These are phyloP conservation scores for Helichrysum umbraculigerum DNA, from an alignment of 129 eudicot genomes.

Conservation along the genomic window DNA sequence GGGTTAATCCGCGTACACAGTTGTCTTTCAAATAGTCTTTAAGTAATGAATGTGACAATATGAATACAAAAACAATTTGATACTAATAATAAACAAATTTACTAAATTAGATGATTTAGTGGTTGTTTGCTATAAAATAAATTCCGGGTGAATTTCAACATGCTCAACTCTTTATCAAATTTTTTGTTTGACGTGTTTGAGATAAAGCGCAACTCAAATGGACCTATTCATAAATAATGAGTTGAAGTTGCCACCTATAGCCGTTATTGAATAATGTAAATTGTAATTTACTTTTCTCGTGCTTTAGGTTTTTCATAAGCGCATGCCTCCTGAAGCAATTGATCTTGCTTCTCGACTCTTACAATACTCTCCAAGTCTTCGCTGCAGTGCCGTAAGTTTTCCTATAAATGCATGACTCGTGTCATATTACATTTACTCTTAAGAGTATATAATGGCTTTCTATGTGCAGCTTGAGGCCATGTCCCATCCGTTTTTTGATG, in stretches of 20 bases:
- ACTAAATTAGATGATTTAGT: background rate
- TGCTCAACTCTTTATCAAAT: background rate
- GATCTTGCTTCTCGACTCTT: constrained; percentile 91
- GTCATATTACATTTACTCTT: background rate
- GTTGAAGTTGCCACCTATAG: background rate
- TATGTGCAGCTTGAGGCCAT: constrained; percentile 82
- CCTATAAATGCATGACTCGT: background rate
- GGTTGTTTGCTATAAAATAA: background rate
- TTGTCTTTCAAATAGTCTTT: background rate
- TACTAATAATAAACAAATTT: no score
- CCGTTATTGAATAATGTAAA: background rate
- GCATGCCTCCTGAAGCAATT: constrained; percentile 98
- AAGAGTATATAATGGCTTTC: background rate
- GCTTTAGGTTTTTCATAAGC: constrained; percentile 80
- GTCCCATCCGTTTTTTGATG: constrained; percentile 95
- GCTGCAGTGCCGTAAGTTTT: constrained; percentile 89
- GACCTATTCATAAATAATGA: background rate
- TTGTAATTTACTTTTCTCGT: constrained; percentile 15
- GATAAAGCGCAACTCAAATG: background rate
- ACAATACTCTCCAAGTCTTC: constrained; percentile 96
- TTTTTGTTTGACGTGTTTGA: background rate
- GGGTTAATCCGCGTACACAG: background rate
- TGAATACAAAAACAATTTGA: background rate
- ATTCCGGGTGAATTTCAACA: background rate
- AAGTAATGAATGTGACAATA: background rate